Conservation (phyloP, 1,284 basidiomycete species). For the Pterula multifida region DNA sequence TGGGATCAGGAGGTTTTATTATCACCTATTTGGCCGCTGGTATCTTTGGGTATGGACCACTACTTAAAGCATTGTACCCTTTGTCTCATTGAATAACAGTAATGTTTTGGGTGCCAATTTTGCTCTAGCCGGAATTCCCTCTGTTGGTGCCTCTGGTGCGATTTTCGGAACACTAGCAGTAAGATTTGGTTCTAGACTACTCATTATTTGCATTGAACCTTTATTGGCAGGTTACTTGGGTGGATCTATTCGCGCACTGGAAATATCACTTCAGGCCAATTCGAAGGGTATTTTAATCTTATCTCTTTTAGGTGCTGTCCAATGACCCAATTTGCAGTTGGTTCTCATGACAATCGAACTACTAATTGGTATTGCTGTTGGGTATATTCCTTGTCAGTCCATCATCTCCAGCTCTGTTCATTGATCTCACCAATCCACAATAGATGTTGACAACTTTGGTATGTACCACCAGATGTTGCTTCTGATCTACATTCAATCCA, state of each 20-base stretch:
- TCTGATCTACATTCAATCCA: conserved; percentile 2
- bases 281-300: conserved; percentile 45
- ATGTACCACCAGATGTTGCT: conserved; percentile 11
- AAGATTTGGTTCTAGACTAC: conserved; percentile 11
- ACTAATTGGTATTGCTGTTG: conserved; percentile 74
- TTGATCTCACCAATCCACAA: conserved; percentile 8
- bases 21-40: conserved; percentile 83
- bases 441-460: conserved; percentile 75
- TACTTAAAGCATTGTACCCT: conserved; percentile 2
- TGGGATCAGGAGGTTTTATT: conserved; percentile 76
- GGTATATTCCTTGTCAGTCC: conserved; percentile 65
- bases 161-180: conserved; percentile 90
- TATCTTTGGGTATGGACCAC: conserved; percentile 69
- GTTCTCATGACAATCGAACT: conserved; percentile 79
- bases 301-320: conserved; percentile 1
- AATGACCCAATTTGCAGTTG: conserved; percentile 29
- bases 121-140: conserved; percentile 78
- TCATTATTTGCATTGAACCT: conserved; percentile 5
- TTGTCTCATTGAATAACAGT: conserved; percentile 21
- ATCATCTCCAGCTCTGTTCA: conserved; percentile 2
- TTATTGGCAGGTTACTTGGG: conserved; percentile 56
- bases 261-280: conserved; percentile 72
- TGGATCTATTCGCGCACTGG: conserved; percentile 92
- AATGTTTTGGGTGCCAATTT: conserved; percentile 89
- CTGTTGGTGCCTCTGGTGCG: conserved; percentile 88